phyloP scores from a whole-genome alignment of 257 asterid species.

The Rhazya stricta region DNA sequence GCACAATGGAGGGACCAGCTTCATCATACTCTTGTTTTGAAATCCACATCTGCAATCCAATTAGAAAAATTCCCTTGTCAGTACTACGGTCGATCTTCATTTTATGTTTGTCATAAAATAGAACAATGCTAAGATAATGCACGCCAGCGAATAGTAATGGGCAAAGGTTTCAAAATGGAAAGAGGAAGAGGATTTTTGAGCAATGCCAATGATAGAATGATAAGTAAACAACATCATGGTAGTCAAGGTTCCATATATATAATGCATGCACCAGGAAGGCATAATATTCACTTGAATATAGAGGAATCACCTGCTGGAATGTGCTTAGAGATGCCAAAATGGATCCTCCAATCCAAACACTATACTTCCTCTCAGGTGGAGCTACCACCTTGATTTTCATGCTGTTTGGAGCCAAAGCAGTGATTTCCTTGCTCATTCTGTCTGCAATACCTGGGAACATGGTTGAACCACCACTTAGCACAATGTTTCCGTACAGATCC shows the following conservation, averaged over 20 bases:
- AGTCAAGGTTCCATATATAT: too few species aligned
- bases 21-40: conserved; percentile 17
- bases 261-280: not conserved
- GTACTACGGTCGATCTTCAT: not conserved
- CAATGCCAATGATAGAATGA: not conserved
- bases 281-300: not conserved
- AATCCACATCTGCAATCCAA: conserved; percentile 24
- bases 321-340: conserved; percentile 45
- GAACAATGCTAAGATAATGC: not conserved
- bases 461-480: conserved; percentile 46
- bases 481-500: conserved; percentile 41
- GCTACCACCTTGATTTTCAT: conserved; percentile 48
- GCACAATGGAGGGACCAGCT: conserved; percentile 22
- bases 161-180: not conserved
- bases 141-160: not conserved
- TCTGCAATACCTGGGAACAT: conserved; percentile 43
- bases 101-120: not conserved
- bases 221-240: not conserved
- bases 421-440: conserved; percentile 44
- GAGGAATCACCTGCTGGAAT: conserved; percentile 36
- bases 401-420: conserved; percentile 47
- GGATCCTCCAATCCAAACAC: conserved; percentile 49
- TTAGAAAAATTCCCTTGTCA: not conserved
- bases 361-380: conserved; percentile 43
- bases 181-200: not conserved